Evolutionary conservation across 805 yeast species (phyloP).

Genomic region (Candida awuae): DNA sequence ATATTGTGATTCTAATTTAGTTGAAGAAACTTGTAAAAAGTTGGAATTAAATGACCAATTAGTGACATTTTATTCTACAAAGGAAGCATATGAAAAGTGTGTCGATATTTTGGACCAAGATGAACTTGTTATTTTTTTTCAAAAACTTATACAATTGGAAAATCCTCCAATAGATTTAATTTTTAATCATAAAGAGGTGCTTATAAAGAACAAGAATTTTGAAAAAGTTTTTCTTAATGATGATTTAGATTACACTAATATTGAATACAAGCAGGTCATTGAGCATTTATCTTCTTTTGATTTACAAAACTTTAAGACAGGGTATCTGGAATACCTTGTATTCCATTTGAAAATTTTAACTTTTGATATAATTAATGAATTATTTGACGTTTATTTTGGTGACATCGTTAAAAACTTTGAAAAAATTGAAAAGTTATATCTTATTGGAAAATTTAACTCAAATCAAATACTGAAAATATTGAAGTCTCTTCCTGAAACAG

Average conservation of each 20-base stretch:
- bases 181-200: conserved; percentile 48
- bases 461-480: conserved; percentile 24
- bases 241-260: conserved; percentile 40
- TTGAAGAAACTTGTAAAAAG: conserved; percentile 42
- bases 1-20: conserved; percentile 59
- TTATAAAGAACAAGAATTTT: conserved; percentile 35
- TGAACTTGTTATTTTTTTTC: conserved; percentile 35
- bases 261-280: conserved; percentile 32
- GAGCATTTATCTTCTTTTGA: conserved; percentile 34
- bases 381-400: conserved; percentile 39
- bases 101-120: conserved; percentile 41
- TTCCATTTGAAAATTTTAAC: conserved; percentile 32
- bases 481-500: conserved; percentile 13
- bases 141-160: conserved; percentile 33
- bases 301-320: conserved; percentile 25
- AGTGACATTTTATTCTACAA: conserved; percentile 67
- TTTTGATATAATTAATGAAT: conserved; percentile 33
- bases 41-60: conserved; percentile 54
- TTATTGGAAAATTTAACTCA: conserved; percentile 32
- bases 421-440: conserved; percentile 31
- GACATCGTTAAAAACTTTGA: conserved; percentile 19
- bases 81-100: conserved; percentile 57
- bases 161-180: conserved; percentile 44
- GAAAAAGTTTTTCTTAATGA: conserved; percentile 56
- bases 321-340: conserved; percentile 48